Evolutionary conservation across 495 filamentous ascomycete species (phyloP).

Genomic region (Rhizodiscina lignyota): DNA sequence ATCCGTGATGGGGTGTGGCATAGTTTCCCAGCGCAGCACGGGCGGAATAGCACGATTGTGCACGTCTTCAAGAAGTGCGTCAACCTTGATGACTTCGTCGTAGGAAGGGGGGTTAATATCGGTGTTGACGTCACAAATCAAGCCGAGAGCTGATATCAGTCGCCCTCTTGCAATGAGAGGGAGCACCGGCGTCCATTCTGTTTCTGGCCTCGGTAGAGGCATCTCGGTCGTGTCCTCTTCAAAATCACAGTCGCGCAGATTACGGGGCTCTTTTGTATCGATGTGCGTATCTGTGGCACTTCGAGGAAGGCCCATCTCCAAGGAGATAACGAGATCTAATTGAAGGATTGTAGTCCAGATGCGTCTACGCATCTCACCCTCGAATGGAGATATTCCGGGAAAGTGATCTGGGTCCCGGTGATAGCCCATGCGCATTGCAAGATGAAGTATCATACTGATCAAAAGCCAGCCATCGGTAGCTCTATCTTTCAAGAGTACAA

Average conservation of each 20-base stretch:
- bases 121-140: background rate
- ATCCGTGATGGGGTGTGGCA: constrained; percentile 10
- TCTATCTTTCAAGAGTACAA: constrained; percentile 50
- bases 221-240: constrained; percentile 14
- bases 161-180: constrained; percentile 7
- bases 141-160: constrained; percentile 3
- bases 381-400: constrained; percentile 32
- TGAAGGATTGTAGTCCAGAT: constrained; percentile 34
- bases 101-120: background rate
- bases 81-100: background rate
- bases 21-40: constrained; percentile 5
- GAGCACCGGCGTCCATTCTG: constrained; percentile 18
- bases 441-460: constrained; percentile 11
- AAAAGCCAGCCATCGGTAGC: constrained; percentile 5
- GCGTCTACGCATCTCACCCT: constrained; percentile 38
- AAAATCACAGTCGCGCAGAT: constrained; percentile 22
- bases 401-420: constrained; percentile 38
- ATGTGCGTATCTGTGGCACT: constrained; percentile 17
- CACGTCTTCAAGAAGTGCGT: constrained; percentile 1
- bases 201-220: constrained; percentile 13
- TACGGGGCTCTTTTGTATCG: constrained; percentile 26
- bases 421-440: constrained; percentile 38
- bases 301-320: constrained; percentile 25
- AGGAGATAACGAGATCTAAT: constrained; percentile 30
- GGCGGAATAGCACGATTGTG: constrained; percentile 5